Evolutionary conservation across 208 protist genomes (phyloP), one percentile per base, ranked within the genome.

Genomic region (Balamuthia mandrillaris): DNA sequence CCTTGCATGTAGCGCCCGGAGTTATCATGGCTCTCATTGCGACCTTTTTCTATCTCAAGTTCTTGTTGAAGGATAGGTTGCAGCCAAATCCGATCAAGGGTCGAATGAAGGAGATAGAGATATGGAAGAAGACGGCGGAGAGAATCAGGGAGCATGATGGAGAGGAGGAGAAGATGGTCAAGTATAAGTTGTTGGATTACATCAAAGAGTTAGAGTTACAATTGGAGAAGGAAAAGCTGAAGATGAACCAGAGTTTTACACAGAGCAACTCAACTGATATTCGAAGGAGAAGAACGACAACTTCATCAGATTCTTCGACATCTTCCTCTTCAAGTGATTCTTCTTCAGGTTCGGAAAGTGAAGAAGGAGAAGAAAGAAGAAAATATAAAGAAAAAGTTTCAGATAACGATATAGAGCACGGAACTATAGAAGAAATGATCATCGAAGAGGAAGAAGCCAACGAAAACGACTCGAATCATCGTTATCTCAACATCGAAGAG

Each of bases 401-500:
- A n/a, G n/a, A n/a, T n/a, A n/a, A n/a, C n/a, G n/a, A n/a, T n/a
- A n/a, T n/a, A n/a, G n/a, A n/a, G n/a, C n/a, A n/a, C n/a, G n/a
- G n/a, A n/a, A n/a, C n/a, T n/a, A n/a, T n/a, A n/a, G n/a, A n/a
- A n/a, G n/a, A n/a, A n/a, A n/a, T n/a, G n/a, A n/a, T n/a, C n/a
- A n/a, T n/a, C n/a, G n/a, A n/a, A n/a, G n/a, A n/a, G n/a, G n/a
- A n/a, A n/a, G n/a, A n/a, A 56, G 84, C 49, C n/a, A 87, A n/a
- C 58, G 81, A 10, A 21, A 49, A 74, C 37, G 47, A 79, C 7
- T 35, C 47, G 29, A 60, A n/a, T n/a, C n/a, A n/a, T n/a, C n/a
- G n/a, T n/a, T n/a, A n/a, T n/a, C n/a, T n/a, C n/a, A n/a, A 88
- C 78, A 49, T 90, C 16, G 29, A n/a, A 18, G 85, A 86, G 27